phyloP scores from a whole-genome alignment of 441 rosid genomes.

The Arabidopsis lyrata region DNA sequence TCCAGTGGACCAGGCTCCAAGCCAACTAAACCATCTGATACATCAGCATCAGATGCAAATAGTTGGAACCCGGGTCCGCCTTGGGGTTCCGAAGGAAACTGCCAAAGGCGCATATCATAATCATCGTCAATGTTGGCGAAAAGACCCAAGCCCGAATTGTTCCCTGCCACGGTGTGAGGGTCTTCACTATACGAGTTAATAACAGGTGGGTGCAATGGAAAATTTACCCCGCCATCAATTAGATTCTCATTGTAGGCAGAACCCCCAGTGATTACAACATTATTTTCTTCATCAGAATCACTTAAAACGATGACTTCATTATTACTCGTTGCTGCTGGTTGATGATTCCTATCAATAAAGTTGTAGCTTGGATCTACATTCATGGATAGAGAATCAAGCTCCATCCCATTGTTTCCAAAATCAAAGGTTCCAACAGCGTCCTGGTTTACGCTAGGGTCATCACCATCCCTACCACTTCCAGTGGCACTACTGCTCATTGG shows the following conservation, averaged over 20 bases:
- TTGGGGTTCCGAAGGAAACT: constrained; percentile 66
- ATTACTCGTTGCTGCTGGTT: constrained; percentile 57
- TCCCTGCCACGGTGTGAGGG: constrained; percentile 59
- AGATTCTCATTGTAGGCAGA: constrained; percentile 53
- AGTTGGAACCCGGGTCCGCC: constrained; percentile 77
- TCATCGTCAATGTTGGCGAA: constrained; percentile 63
- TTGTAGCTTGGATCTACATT: constrained; percentile 69
- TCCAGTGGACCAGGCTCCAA: constrained; percentile 59
- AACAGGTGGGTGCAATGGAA: constrained; percentile 61
- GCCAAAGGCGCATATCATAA: constrained; percentile 74
- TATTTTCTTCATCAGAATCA: constrained; percentile 94
- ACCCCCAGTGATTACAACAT: constrained; percentile 59
- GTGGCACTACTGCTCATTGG: constrained; percentile 98
- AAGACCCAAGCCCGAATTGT: constrained; percentile 65
- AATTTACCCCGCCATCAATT: constrained; percentile 63
- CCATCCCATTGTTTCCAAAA: constrained; percentile 65
- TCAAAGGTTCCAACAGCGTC: constrained; percentile 78
- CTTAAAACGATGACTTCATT: constrained; percentile 85
- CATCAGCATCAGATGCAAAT: constrained; percentile 68
- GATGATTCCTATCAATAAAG: constrained; percentile 54
- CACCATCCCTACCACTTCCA: constrained; percentile 91
- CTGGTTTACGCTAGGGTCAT: constrained; percentile 94
- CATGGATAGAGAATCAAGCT: constrained; percentile 74
- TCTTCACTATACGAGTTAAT: constrained; percentile 64
- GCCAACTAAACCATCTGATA: constrained; percentile 67